Conservation (phyloP, 352 stramenopile species). For the Pythium phragmiticola region DNA sequence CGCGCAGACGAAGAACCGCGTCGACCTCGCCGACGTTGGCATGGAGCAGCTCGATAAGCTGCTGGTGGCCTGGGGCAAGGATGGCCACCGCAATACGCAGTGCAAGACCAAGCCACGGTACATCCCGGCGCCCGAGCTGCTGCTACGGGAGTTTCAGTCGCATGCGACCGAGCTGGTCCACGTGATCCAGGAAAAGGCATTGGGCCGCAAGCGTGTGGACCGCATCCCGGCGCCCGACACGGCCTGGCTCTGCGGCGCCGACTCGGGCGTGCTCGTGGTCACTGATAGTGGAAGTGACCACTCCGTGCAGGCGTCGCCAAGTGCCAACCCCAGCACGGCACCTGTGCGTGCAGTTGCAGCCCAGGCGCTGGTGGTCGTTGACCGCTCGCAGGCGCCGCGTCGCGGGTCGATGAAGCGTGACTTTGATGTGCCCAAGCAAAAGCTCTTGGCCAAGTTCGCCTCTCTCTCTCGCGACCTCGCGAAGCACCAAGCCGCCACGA, state of each 20-base stretch:
- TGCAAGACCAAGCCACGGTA: slow-evolving; percentile 73
- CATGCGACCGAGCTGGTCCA: slow-evolving; percentile 70
- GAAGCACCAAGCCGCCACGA: slow-evolving; percentile 38
- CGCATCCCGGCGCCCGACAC: slow-evolving; percentile 66
- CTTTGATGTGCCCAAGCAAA: slow-evolving; percentile 67
- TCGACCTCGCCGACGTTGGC: slow-evolving; percentile 67
- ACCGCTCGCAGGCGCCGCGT: slow-evolving; percentile 41
- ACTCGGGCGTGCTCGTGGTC: slow-evolving; percentile 52
- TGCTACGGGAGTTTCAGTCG: slow-evolving; percentile 67
- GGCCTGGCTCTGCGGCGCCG: slow-evolving; percentile 52
- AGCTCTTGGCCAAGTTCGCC: slow-evolving; percentile 62
- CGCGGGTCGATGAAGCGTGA: slow-evolving; percentile 43
- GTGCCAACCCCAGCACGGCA: neutral
- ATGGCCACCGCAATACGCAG: slow-evolving; percentile 65
- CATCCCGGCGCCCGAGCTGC: slow-evolving; percentile 61
- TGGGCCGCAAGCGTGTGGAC: slow-evolving; percentile 59
- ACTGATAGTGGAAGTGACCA: slow-evolving; percentile 28
- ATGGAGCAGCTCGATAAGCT: slow-evolving; percentile 75
- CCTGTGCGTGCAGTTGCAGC: neutral
- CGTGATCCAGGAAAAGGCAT: slow-evolving; percentile 66
- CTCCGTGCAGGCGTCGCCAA: neutral
- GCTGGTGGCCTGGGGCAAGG: slow-evolving; percentile 59
- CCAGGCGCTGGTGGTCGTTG: slow-evolving; percentile 47
- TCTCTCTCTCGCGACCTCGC: slow-evolving; percentile 64
- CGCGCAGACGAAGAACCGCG: slow-evolving; percentile 61